phyloP scores from a whole-genome alignment of 169 alveolate genomes.

The Cystoisospora suis region DNA sequence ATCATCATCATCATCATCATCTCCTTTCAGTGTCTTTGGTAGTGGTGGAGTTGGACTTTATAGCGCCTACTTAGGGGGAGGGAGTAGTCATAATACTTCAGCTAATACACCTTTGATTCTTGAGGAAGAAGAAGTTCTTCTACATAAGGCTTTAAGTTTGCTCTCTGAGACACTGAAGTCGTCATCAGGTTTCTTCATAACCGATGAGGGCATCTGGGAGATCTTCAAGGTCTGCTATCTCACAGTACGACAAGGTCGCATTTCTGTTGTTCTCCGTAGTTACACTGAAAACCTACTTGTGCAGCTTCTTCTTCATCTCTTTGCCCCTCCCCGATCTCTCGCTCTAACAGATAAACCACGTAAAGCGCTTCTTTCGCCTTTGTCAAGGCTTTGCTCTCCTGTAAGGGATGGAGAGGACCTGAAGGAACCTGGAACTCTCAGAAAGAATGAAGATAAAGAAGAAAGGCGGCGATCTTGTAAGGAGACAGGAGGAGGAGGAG shows the following conservation, averaged over 20 bases:
- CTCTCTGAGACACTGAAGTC: not conserved
- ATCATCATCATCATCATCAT: not conserved
- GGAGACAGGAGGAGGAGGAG: no score
- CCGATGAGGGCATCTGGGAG: slow-evolving; percentile 39
- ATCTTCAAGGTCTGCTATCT: slow-evolving; percentile 1
- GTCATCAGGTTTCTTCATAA: not conserved
- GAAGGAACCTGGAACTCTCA: no score
- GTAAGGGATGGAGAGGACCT: no score
- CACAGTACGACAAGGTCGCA: not conserved
- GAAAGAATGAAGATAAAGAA: no score
- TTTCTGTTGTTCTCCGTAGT: slow-evolving; percentile 38
- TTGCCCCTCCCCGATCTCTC: no score
- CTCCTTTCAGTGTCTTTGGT: not conserved
- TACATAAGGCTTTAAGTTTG: not conserved
- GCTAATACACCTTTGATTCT: not conserved
- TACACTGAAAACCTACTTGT: slow-evolving; percentile 4
- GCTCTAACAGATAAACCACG: no score
- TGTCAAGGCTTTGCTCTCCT: no score
- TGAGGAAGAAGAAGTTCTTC: slow-evolving; percentile 32
- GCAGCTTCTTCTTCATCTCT: not conserved
- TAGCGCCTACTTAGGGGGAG: no score
- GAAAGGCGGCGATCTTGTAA: no score
- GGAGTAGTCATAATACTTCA: no score
- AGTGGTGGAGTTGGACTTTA: no score
- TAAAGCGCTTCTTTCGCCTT: no score